Conservation (phyloP, 73 alveolate genomes). For the Paramecium sexaurelia region DNA sequence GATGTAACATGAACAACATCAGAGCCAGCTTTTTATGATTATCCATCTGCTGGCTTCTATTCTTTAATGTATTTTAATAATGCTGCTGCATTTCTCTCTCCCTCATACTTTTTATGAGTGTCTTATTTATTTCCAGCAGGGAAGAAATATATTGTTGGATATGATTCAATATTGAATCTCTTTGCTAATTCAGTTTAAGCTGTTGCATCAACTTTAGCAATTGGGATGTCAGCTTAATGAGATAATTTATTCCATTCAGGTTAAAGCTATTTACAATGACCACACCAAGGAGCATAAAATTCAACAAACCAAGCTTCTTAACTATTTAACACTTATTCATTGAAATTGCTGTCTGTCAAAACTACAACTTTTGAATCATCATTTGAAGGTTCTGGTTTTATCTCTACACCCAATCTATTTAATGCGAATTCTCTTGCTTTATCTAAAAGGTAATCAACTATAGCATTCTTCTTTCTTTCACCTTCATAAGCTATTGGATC, state of each 20-base stretch:
- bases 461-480: conserved; percentile 82
- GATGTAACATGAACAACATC: neutral
- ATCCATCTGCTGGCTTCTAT: conserved; percentile 77
- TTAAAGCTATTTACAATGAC: conserved; percentile 85
- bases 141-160: conserved; percentile 93
- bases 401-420: conserved; percentile 71
- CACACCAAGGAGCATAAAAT: conserved; percentile 94
- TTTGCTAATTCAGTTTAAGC: conserved; percentile 81
- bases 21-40: neutral
- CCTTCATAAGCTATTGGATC: conserved; percentile 78
- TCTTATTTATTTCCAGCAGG: conserved; percentile 60
- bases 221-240: conserved; percentile 81
- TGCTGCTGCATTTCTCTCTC: conserved; percentile 78
- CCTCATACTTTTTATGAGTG: conserved; percentile 76
- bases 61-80: conserved; percentile 74
- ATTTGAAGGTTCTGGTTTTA: conserved; percentile 40
- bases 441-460: conserved; percentile 78
- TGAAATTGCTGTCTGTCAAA: conserved; percentile 78
- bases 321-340: conserved; percentile 69
- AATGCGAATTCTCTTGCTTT: conserved; percentile 75
- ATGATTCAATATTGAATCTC: conserved; percentile 82
- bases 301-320: conserved; percentile 83
- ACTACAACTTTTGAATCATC: conserved; percentile 78
- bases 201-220: conserved; percentile 96
- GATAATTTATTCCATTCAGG: conserved; percentile 86